Base-by-base conservation (phyloP, 129 eudicot species). In the Rutidosis leptorrhynchoides region DNA sequence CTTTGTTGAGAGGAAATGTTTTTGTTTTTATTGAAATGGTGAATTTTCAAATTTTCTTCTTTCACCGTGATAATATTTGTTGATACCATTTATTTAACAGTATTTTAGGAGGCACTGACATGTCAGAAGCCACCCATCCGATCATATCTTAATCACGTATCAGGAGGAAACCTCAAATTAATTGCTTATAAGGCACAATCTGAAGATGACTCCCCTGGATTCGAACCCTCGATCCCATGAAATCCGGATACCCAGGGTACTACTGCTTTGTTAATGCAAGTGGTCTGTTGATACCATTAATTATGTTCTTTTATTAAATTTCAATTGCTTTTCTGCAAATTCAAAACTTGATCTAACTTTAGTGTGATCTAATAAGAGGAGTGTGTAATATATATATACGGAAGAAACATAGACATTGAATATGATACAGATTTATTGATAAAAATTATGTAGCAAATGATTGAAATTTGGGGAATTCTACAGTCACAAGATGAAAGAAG, bases 341-440 rank as follows among this genome's bases (percentile, higher is more conserved):
- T 40, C 16, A 22, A 15, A 8, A 30, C 12, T 25, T 2, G 11
- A 17, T n/a, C 24, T 30, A 15, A 21, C 52, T 15, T 22, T 9
- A 8, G 51, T 23, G 55, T 68, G 35, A 32, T 51, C 62, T 28
- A 14, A 32, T 68, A 24, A 40, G 21, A 63, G 32, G 32, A 12
- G n/a, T n/a, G n/a, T n/a, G n/a, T n/a, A n/a, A 63, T 76, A 28
- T 57, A 52, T 56, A 11, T 1, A 11, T 37, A 40, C 46, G 4
- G 16, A 71, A 71, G 74, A 71, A 65, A 60, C 26, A 21, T 25
- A 61, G 53, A 73, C 27, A 68, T 52, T 26, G 20, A 73, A 55
- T n/a, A n/a, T n/a, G n/a, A n/a, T n/a, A n/a, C n/a, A 81, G 23
- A 77, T 73, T 45, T 71, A 73, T 81, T 64, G 65, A 74, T 57